phyloP scores from a whole-genome alignment of 208 protist species.

The Naegleria lovaniensis region DNA sequence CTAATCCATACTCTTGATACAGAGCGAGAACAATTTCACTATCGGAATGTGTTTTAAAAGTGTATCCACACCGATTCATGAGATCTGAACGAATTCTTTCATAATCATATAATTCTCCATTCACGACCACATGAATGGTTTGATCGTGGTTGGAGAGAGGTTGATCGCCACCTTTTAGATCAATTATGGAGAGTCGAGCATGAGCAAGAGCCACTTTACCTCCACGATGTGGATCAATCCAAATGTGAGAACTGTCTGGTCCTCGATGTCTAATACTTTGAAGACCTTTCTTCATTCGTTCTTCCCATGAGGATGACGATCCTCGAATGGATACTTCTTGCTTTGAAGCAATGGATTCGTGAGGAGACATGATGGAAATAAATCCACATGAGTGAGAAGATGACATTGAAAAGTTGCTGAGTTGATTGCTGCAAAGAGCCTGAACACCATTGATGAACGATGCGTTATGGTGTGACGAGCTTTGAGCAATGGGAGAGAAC shows the following conservation, averaged over 20 bases:
- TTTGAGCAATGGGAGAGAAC: too few species aligned
- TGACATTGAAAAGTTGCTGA: too few species aligned
- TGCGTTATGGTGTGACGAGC: too few species aligned
- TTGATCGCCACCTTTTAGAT: constrained; percentile 55
- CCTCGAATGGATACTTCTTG: too few species aligned
- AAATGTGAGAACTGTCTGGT: neutral
- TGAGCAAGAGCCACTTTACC: constrained; percentile 42
- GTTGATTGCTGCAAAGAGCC: too few species aligned
- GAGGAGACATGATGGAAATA: too few species aligned
- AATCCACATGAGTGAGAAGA: too few species aligned
- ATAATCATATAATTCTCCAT: constrained; percentile 87
- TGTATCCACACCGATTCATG: neutral
- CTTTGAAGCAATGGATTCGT: too few species aligned
- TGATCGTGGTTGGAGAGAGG: constrained; percentile 49
- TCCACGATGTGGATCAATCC: neutral
- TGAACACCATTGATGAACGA: too few species aligned
- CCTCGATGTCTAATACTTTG: neutral
- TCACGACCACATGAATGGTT: constrained; percentile 57
- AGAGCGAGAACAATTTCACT: neutral
- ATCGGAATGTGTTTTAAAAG: neutral
- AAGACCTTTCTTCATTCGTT: too few species aligned
- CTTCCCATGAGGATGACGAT: too few species aligned
- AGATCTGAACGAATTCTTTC: neutral
- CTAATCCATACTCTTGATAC: neutral
- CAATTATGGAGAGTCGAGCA: constrained; percentile 62